A percentile compares a stretch with the other conserved stretches of the same genome.
Evolutionary conservation across 2,329 filamentous ascomycete species (phyloP).

Genomic region (Talaromyces sp.): DNA sequence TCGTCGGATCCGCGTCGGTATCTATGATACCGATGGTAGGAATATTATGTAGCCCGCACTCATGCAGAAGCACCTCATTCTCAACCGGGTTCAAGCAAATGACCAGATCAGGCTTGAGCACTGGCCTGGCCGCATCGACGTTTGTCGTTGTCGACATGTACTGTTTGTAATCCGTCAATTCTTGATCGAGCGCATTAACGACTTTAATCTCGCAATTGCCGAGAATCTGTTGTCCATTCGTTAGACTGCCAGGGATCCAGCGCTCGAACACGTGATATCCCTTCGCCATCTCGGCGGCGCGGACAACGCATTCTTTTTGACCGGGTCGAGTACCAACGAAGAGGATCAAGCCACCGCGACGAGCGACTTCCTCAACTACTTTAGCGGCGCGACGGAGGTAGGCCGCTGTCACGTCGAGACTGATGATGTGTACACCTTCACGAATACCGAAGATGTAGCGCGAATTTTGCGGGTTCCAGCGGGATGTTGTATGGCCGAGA

Average conservation of each 20-base stretch:
- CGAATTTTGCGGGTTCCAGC: slow-evolving; percentile 93
- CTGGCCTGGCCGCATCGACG: slow-evolving; percentile 49
- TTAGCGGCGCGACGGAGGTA: slow-evolving; percentile 91
- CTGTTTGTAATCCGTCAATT: slow-evolving; percentile 60
- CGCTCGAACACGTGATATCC: slow-evolving; percentile 87
- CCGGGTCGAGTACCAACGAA: slow-evolving; percentile 85
- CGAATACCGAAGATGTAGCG: slow-evolving; percentile 91
- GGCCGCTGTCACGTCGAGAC: slow-evolving; percentile 80
- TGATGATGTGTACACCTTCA: slow-evolving; percentile 87
- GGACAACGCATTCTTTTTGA: slow-evolving; percentile 75
- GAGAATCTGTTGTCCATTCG: slow-evolving; percentile 89
- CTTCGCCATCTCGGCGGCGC: slow-evolving; percentile 70
- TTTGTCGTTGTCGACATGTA: slow-evolving; percentile 48
- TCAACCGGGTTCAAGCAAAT: slow-evolving; percentile 89
- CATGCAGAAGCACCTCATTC: slow-evolving; percentile 84
- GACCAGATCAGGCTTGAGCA: slow-evolving; percentile 81
- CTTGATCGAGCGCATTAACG: slow-evolving; percentile 69
- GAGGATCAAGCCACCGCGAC: slow-evolving; percentile 76
- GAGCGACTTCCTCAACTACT: slow-evolving; percentile 81
- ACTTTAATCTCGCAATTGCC: slow-evolving; percentile 65
- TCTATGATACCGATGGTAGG: slow-evolving; percentile 94
- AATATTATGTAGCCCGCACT: slow-evolving; percentile 82
- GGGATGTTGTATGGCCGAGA: slow-evolving; percentile 82
- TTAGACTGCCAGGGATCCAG: slow-evolving; percentile 89
- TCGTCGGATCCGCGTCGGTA: slow-evolving; percentile 85